phyloP scores from a whole-genome alignment of 495 filamentous ascomycete genomes.

The Talaromyces ruber region DNA sequence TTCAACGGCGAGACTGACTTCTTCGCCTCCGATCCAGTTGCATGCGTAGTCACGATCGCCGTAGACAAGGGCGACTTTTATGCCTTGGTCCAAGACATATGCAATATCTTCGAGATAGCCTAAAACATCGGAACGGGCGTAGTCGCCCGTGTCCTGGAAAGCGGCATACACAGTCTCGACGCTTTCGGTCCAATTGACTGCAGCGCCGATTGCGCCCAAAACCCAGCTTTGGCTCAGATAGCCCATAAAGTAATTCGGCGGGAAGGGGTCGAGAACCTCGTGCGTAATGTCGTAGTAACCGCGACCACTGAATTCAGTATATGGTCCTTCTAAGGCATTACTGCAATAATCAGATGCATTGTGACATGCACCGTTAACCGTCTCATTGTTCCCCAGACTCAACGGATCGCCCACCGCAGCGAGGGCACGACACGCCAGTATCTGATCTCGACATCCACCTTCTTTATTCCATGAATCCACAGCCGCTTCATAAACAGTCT shows the following conservation, averaged over 20 bases:
- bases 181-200: conserved; percentile 56
- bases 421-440: conserved; percentile 36
- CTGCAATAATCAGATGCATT: conserved; percentile 28
- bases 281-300: conserved; percentile 59
- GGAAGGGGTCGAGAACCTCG: conserved; percentile 49
- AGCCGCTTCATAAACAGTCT: conserved; percentile 37
- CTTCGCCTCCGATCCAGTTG: conserved; percentile 40
- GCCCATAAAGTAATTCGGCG: conserved; percentile 50
- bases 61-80: conserved; percentile 64
- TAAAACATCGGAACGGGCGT: conserved; percentile 32
- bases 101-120: conserved; percentile 45
- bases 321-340: conserved; percentile 29
- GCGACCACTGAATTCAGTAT: conserved; percentile 24
- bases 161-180: conserved; percentile 36
- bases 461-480: conserved; percentile 39
- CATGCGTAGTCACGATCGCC: conserved; percentile 56
- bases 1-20: conserved; percentile 31
- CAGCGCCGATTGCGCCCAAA: conserved; percentile 54
- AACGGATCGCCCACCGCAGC: conserved; percentile 33
- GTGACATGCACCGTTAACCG: conserved; percentile 31
- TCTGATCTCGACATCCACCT: conserved; percentile 54
- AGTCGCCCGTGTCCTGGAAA: conserved; percentile 43
- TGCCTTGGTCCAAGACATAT: conserved; percentile 43
- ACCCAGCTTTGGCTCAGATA: conserved; percentile 57
- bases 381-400: conserved; percentile 33